Evolutionary conservation across 768 basidiomycete species (phyloP), one percentile per base, ranked within the genome.

Genomic region (Russula lepida): DNA sequence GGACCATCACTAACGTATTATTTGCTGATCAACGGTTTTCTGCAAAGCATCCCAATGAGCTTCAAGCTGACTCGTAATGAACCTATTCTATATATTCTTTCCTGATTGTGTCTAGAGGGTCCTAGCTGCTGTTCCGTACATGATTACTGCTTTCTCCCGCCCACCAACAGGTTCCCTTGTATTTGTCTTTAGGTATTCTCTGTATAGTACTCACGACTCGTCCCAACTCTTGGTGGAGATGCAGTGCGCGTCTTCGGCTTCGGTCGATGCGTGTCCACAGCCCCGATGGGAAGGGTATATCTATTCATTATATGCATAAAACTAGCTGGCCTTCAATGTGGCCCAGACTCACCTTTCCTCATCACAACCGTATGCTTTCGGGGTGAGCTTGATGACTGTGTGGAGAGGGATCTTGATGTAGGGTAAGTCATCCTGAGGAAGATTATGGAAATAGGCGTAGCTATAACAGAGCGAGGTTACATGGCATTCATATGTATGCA

Each of bases 371-470:
- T 98, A 99, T 1, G 97, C 97, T 70, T 92, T 94, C 11, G 97
- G 97, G 1, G 95, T 98, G 49, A 99, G 80, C 75, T 98, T 98
- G 73, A 99, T 97, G 39, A 99, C 88, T 0, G 95, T 99, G 71
- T 99, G 97, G 58, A 95, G 74, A 0, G 94, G 94, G 49, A 98
- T 94, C 76, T 95, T 95, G 78, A 98, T 91, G 71, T 99, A 99
- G 1, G 97, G 97, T 35, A 99, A 79, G 70, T 98, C 94, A 25
- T 81, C 90, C 72, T 97, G 97, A 0, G 90, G 83, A 25, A 95
- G 76, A 67, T 95, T 82, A 72, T 92, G 89, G 77, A 98, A 98
- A 76, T 99, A 99, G 19, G 95, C 95, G 69, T 99, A 98, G 71
- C 91, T 94, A 69, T 27, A 25, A 49, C 23, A n/a, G 11, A 28